Evolutionary conservation across 768 basidiomycete genomes (phyloP), one percentile per base, ranked within the genome.

Genomic region (Phlebiopsis gigantea): DNA sequence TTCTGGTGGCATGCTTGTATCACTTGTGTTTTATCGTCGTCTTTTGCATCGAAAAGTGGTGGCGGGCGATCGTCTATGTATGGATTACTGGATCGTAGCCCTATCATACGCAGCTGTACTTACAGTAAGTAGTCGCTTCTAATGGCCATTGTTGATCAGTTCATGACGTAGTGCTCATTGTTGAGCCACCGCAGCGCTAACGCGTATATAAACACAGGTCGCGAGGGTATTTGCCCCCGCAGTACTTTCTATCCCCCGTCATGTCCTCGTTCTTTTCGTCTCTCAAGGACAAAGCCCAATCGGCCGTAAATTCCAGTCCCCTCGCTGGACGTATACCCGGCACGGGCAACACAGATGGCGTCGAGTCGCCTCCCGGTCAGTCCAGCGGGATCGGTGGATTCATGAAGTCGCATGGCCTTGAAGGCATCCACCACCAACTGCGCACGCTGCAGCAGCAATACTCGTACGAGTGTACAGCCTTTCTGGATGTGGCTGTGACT

Each of bases 361-460:
- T 24, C 30, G 29, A 46, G 42, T 46, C 43, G 54, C 74, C 69
- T 57, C 72, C 75, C 60, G 26, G 68, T 15, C 50, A 53, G 55
- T 46, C 59, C 24, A 31, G 57, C 39, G 44, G 47, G 22, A 26
- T 45, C 21, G 51, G 61, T 55, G 56, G 57, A 24, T 59, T 64
- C 62, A 44, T 53, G 56, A 62, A 61, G 58, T 61, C 68, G 71
- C 65, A 86, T 76, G 66, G 81, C 75, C 17, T 79, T 78, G 64
- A 72, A 55, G 72, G 78, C 30, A 68, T 92, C 58, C 84, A 87
- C 59, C 78, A 92, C 63, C 87, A 89, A 68, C 76, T 93, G 48
- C 81, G 90, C 42, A 71, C 92, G 46, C 83, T 87, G 53, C 87
- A 90, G 64, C 87, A 88, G 62, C 87, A 88, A 62, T 92, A 91